Conservation (phyloP, 2,329 filamentous ascomycete species). For the Neopestalotiopsis clavispora region DNA sequence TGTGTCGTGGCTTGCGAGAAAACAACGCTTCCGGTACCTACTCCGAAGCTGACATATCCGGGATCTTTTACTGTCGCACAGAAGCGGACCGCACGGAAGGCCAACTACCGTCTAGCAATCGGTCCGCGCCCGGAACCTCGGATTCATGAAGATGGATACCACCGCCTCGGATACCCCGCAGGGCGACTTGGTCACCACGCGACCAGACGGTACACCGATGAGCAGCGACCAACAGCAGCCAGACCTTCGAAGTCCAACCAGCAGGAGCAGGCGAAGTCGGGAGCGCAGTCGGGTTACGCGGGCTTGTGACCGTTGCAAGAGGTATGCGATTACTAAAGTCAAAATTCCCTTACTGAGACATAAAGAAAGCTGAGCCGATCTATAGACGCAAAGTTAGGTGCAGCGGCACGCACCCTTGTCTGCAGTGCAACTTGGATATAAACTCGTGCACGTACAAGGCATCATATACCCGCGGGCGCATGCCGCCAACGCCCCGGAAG, state of each 20-base stretch:
- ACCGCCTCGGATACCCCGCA: background rate
- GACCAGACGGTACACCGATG: too few relatives aligned
- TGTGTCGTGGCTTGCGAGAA: background rate
- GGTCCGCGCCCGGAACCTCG: background rate
- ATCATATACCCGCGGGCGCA: conserved; percentile 48
- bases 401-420: conserved; percentile 44
- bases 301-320: conserved; percentile 54
- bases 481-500: background rate
- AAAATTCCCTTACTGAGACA: background rate
- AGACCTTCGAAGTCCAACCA: background rate
- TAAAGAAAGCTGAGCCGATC: background rate
- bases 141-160: background rate
- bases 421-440: conserved; percentile 36
- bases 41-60: conserved; percentile 2
- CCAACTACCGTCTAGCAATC: background rate
- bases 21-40: background rate
- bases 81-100: background rate
- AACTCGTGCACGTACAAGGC: conserved; percentile 53
- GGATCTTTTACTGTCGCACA: background rate
- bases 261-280: conserved; percentile 22
- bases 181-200: background rate
- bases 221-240: background rate
- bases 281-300: conserved; percentile 49
- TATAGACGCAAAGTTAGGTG: conserved; percentile 44
- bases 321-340: conserved; percentile 34